Evolutionary conservation across 1,284 basidiomycete genomes (phyloP).

Genomic region (Porphyrellus sp.): DNA sequence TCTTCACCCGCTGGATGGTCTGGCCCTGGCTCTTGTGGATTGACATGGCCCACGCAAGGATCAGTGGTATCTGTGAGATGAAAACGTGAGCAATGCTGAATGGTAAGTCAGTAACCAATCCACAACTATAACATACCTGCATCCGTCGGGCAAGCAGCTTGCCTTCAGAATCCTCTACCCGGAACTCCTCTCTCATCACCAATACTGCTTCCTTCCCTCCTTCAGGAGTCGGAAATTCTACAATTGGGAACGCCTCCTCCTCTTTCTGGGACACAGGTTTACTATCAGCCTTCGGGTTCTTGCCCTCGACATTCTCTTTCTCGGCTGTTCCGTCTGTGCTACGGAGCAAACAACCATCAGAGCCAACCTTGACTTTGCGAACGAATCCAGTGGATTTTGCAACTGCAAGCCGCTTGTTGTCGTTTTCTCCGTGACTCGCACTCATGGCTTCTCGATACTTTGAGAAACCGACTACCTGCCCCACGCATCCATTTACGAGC

Average conservation of each 20-base stretch:
- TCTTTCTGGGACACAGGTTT: conserved; percentile 20
- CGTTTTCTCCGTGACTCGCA: conserved; percentile 17
- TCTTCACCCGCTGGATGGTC: conserved; percentile 64
- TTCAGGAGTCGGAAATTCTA: conserved; percentile 59
- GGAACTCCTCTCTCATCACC: conserved; percentile 62
- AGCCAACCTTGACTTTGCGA: conserved; percentile 18
- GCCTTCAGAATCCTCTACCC: conserved; percentile 65
- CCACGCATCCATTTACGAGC: conserved; percentile 76
- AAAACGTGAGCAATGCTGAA: not conserved
- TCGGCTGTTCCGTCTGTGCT: not conserved
- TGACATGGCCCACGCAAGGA: conserved; percentile 74
- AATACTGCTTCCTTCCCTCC: conserved; percentile 46
- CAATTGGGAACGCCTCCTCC: conserved; percentile 51
- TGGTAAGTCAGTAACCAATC: not conserved
- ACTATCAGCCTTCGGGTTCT: not conserved
- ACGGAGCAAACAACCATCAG: conserved; percentile 5
- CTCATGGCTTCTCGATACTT: conserved; percentile 24
- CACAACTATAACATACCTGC: conserved; percentile 35
- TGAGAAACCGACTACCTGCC: conserved; percentile 58
- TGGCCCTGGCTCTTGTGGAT: conserved; percentile 83
- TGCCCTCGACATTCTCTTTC: conserved; percentile 26
- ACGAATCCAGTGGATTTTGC: conserved; percentile 28
- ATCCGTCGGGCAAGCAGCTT: conserved; percentile 57
- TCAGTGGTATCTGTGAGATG: conserved; percentile 50
- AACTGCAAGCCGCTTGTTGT: conserved; percentile 16